Evolutionary conservation across 306 rosid species (phyloP).

Genomic region (Quercus bicolor): DNA sequence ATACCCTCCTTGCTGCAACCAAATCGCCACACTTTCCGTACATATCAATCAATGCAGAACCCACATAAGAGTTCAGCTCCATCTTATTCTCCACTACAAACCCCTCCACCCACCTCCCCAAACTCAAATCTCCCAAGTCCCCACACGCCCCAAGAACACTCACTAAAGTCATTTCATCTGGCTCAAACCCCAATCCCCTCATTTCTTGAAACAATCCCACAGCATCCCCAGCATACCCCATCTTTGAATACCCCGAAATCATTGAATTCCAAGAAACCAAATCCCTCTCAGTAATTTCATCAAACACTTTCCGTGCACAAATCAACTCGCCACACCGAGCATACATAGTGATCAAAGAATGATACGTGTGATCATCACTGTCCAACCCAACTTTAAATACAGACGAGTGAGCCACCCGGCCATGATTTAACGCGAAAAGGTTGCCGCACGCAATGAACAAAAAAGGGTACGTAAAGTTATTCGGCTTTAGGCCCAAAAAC

Average conservation of each 20-base stretch:
- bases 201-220: slow-evolving; percentile 58
- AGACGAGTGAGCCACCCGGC: slow-evolving; percentile 45
- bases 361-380: slow-evolving; percentile 49
- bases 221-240: slow-evolving; percentile 58
- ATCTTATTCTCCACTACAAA: slow-evolving; percentile 47
- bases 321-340: slow-evolving; percentile 44
- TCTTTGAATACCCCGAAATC: slow-evolving; percentile 71
- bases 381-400: slow-evolving; percentile 52
- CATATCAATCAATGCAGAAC: slow-evolving; percentile 83
- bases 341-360: slow-evolving; percentile 71
- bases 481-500: slow-evolving; percentile 31
- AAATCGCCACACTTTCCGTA: slow-evolving; percentile 77
- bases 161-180: slow-evolving; percentile 72
- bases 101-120: slow-evolving; percentile 76
- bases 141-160: slow-evolving; percentile 82
- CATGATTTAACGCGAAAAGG: slow-evolving; percentile 35
- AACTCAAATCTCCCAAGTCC: slow-evolving; percentile 63
- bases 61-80: slow-evolving; percentile 56
- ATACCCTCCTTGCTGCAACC: slow-evolving; percentile 65
- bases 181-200: slow-evolving; percentile 59
- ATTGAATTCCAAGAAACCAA: slow-evolving; percentile 88
- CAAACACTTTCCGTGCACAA: slow-evolving; percentile 71
- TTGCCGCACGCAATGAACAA: slow-evolving; percentile 72
- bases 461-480: slow-evolving; percentile 78
- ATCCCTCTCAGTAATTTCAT: slow-evolving; percentile 62